Percentiles rank a stretch among this genome's conserved stretches.
phyloP scores from a whole-genome alignment of 768 basidiomycete genomes.

The Leccinum disarticulatum region DNA sequence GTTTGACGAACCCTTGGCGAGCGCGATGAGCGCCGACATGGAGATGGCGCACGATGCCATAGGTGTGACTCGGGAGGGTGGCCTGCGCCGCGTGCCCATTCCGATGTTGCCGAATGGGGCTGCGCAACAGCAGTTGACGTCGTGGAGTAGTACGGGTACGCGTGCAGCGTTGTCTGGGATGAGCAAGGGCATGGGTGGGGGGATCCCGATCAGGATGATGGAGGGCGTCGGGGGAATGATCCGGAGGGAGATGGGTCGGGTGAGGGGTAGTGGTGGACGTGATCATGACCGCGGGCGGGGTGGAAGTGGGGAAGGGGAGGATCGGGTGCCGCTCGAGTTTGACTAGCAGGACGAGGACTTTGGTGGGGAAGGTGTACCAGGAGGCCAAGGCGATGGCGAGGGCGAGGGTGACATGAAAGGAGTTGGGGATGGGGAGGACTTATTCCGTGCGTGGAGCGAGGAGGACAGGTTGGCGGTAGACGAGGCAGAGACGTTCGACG shows the following conservation, averaged over 20 bases:
- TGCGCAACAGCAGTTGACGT: constrained; percentile 19
- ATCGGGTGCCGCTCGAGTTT: constrained; percentile 48
- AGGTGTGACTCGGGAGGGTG: constrained; percentile 27
- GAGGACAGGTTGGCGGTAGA: constrained; percentile 33
- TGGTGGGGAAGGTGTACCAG: constrained; percentile 15
- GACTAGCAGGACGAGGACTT: constrained; percentile 73
- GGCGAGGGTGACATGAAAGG: not conserved
- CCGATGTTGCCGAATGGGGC: constrained; percentile 83
- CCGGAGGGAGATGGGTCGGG: constrained; percentile 47
- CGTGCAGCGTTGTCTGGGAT: constrained; percentile 20
- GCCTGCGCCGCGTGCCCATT: constrained; percentile 37
- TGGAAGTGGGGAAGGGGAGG: not conserved
- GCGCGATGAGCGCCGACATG: constrained; percentile 65
- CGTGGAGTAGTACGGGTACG: constrained; percentile 15
- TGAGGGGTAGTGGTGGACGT: not conserved
- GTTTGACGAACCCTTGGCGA: constrained; percentile 75
- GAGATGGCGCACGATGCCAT: constrained; percentile 53
- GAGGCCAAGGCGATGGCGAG: not conserved
- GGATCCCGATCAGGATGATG: constrained; percentile 58
- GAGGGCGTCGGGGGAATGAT: constrained; percentile 57
- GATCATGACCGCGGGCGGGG: not conserved
- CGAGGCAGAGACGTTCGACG: constrained; percentile 34
- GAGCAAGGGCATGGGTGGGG: constrained; percentile 14
- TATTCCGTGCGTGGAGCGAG: constrained; percentile 28
- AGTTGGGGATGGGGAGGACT: constrained; percentile 16